Base-by-base conservation (phyloP, 2,329 filamentous ascomycete species). In the Peltaster fructicola region DNA sequence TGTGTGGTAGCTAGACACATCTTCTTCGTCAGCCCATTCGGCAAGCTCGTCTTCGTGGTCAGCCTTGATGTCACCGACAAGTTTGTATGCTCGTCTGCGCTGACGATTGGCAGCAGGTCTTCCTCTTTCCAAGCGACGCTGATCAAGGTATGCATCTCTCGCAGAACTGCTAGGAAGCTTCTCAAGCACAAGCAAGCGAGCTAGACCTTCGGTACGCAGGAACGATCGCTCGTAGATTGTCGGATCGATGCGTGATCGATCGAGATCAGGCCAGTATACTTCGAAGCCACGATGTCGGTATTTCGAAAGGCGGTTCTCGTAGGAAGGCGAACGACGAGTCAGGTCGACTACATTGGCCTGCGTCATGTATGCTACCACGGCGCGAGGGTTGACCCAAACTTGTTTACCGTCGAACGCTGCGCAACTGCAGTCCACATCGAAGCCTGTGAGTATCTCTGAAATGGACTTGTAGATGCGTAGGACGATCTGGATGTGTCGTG, bases 171-270 rank as follows among this genome's bases (percentile, higher is more conserved):
- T 77, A 0, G 81, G 81, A 2, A 90, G 59, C 21, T 73, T 71
- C 45, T 91, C 81, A 1, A 90, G 57, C 5, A 91, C 73, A 5
- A 91, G 58, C 2, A 91, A 61, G 22, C 81, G 64, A 14, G 81
- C 79, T 11, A 91, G 63, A 2, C 81, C 81, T 13, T 79, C 58
- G 0, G 76, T 82, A 18, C 76, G 61, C 24, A 62, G 61, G 39
- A 90, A 90, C 29, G 71, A 80, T 23, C 81, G 61, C 50, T 91
- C 81, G 33, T 78, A 90, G 23, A 91, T 82, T 12, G 79, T 90
- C 4, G 81, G 81, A 38, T 91, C 80, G 26, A 91, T 57, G 7
- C 67, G 65, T n/a, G 66, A 65, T 10, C 80, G 68, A 33, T 88
- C 73, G 8, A 90, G 58, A 7, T 69, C 59, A 1, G 73, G 63